Evolutionary conservation across 139 green algal genomes (phyloP).

Genomic region (Coccomyxa sp.): DNA sequence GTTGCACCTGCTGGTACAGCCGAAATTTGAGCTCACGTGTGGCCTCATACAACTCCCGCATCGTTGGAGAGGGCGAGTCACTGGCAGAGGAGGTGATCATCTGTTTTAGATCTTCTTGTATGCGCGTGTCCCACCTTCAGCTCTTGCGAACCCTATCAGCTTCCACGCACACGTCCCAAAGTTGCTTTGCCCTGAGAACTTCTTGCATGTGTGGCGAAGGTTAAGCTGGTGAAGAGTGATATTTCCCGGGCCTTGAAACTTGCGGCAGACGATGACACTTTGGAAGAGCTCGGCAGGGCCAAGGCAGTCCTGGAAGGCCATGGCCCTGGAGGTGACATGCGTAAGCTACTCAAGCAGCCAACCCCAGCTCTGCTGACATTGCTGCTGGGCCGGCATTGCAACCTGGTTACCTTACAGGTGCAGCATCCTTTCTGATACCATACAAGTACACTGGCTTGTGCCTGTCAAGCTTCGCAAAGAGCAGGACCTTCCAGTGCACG

Average conservation of each 20-base stretch:
- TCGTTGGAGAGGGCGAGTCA: constrained; percentile 60
- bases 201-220: constrained; percentile 16
- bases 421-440: background rate
- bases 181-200: too few species aligned
- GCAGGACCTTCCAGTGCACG: background rate
- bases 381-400: constrained; percentile 54
- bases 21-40: constrained; percentile 57
- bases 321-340: constrained; percentile 66
- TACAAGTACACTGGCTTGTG: background rate
- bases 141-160: too few species aligned
- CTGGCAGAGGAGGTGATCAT: constrained; percentile 61
- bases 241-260: constrained; percentile 25
- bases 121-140: too few species aligned
- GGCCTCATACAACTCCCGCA: constrained; percentile 47
- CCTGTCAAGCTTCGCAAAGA: background rate
- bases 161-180: too few species aligned
- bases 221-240: constrained; percentile 51
- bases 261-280: background rate
- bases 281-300: constrained; percentile 39
- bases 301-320: constrained; percentile 43
- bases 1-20: constrained; percentile 22
- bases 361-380: constrained; percentile 53
- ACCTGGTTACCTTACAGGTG: constrained; percentile 53
- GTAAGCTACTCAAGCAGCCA: constrained; percentile 47
- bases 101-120: too few species aligned